Conservation (phyloP, 2,329 filamentous ascomycete genomes). For the Aspergillus spinulosporus region DNA sequence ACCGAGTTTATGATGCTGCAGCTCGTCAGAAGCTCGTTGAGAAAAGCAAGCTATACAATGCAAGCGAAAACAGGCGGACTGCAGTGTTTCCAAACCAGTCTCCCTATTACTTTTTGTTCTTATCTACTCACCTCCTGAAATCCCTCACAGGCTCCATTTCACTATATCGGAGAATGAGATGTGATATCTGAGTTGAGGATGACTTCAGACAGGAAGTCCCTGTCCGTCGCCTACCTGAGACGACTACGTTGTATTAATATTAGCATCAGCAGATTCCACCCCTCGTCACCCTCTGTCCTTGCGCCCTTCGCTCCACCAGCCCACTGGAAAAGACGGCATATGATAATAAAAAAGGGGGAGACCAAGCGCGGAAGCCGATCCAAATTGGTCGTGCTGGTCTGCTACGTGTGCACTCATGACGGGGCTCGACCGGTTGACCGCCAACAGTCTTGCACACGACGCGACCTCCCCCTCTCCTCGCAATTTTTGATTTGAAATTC, state of each 20-base stretch:
- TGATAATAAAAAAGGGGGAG: slow-evolving; percentile 4
- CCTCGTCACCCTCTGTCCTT: not conserved
- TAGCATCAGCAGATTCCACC: not conserved
- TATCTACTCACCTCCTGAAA: slow-evolving; percentile 18
- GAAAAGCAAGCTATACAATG: slow-evolving; percentile 3
- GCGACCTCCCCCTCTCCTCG: slow-evolving; percentile 9
- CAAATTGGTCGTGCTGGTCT: slow-evolving; percentile 25
- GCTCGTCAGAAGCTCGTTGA: slow-evolving; percentile 21
- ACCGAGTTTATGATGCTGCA: slow-evolving; percentile 47
- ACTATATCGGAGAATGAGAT: not conserved
- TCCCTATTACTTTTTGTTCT: not conserved
- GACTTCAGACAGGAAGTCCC: not conserved
- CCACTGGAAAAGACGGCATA: not conserved
- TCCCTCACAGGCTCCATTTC: slow-evolving; percentile 19
- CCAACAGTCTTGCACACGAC: slow-evolving; percentile 16
- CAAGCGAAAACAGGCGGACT: slow-evolving; percentile 7
- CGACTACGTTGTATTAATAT: slow-evolving; percentile 11
- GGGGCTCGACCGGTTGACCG: slow-evolving; percentile 26
- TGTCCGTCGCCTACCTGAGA: not conserved
- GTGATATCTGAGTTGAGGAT: not conserved
- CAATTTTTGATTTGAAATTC: slow-evolving; percentile 4
- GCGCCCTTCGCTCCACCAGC: slow-evolving; percentile 9
- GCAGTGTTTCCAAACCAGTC: not conserved
- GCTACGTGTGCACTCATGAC: slow-evolving; percentile 40
- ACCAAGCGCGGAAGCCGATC: slow-evolving; percentile 23